These are phyloP conservation scores for Phytopythium aichiense DNA, from an alignment of 352 stramenopile species.

Conservation along the genomic window DNA sequence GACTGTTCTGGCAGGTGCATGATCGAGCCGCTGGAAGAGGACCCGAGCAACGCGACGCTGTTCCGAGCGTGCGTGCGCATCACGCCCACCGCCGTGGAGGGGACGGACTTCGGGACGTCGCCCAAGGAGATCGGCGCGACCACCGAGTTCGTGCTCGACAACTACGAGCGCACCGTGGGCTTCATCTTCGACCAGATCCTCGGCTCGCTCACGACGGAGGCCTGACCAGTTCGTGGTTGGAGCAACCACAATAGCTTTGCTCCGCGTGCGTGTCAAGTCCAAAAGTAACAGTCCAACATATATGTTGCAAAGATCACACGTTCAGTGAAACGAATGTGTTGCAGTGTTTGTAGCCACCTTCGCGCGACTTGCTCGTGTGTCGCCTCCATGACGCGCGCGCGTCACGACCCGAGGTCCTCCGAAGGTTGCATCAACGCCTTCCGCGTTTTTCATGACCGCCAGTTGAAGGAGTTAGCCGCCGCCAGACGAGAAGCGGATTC, in stretches of 20 bases:
- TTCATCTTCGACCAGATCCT: conserved; percentile 36
- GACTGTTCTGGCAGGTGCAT: conserved; percentile 22
- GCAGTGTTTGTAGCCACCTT: background rate
- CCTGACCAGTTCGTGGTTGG: background rate
- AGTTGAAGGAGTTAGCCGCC: background rate
- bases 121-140: conserved; percentile 34
- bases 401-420: background rate
- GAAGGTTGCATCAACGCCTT: conserved; percentile 7
- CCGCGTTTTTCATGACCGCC: background rate
- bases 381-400: background rate
- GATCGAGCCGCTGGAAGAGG: conserved; percentile 34
- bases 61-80: conserved; percentile 48
- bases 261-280: too few relatives aligned
- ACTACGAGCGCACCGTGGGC: conserved; percentile 31
- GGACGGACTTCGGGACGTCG: conserved; percentile 12
- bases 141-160: conserved; percentile 32
- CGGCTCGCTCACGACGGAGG: conserved; percentile 12
- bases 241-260: too few relatives aligned
- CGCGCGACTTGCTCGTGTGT: background rate
- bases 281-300: too few relatives aligned
- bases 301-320: too few relatives aligned
- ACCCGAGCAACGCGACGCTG: conserved; percentile 35
- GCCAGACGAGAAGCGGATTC: background rate
- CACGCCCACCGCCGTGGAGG: conserved; percentile 24
- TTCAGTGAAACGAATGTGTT: too few relatives aligned